A percentile compares a stretch with the other conserved stretches of the same genome.
Conservation (phyloP, 2,329 filamentous ascomycete species). For the Clarireedia sp. region DNA sequence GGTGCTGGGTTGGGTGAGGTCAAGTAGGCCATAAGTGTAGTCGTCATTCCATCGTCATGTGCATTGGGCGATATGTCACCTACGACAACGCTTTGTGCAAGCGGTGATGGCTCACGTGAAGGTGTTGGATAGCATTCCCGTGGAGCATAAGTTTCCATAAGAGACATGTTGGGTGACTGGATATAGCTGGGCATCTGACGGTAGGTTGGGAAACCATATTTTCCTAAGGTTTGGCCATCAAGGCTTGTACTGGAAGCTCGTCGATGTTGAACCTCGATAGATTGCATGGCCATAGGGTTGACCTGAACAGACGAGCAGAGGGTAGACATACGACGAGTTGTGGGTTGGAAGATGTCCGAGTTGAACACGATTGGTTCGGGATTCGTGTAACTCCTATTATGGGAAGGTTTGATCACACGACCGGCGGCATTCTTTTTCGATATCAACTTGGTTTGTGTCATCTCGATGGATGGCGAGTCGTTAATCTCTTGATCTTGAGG, state of each 20-base stretch:
- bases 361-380: conserved; percentile 44
- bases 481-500: conserved; percentile 73
- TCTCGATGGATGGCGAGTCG: conserved; percentile 35
- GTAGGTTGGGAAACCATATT: conserved; percentile 79
- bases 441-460: conserved; percentile 48
- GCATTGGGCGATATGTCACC: conserved; percentile 29
- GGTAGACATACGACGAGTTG: conserved; percentile 24
- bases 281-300: conserved; percentile 19
- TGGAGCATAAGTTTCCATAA: conserved; percentile 36
- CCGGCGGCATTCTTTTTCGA: conserved; percentile 22
- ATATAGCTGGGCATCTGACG: conserved; percentile 59
- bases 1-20: conserved; percentile 74
- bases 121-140: conserved; percentile 29
- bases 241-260: conserved; percentile 61
- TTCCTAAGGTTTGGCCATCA: conserved; percentile 56
- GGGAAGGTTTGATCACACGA: conserved; percentile 37
- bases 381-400: conserved; percentile 53
- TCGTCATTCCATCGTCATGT: conserved; percentile 38
- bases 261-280: conserved; percentile 37
- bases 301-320: conserved; percentile 26
- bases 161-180: conserved; percentile 21
- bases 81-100: conserved; percentile 24
- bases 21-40: conserved; percentile 71
- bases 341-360: conserved; percentile 21
- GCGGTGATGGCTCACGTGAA: conserved; percentile 40